A percentile compares a stretch with the other conserved stretches of the same genome.
Conservation (phyloP, 352 stramenopile genomes). For the Globisporangium okanoganense region DNA sequence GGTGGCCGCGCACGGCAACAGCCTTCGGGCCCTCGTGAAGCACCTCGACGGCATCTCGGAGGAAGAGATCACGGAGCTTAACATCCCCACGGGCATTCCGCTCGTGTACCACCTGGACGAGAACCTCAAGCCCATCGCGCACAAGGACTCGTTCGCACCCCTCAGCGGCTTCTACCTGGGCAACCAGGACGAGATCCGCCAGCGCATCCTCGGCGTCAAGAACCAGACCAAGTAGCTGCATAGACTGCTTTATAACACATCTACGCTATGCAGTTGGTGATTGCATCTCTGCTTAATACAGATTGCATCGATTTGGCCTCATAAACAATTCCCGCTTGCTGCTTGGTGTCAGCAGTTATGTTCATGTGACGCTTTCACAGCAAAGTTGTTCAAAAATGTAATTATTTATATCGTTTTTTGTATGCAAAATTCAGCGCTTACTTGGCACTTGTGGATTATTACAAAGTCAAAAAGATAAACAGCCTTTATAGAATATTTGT, state of each 20-base stretch:
- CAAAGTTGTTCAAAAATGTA: background rate
- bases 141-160: slow-evolving; percentile 84
- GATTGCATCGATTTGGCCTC: background rate
- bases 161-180: slow-evolving; percentile 83
- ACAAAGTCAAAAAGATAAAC: background rate
- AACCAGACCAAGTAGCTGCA: slow-evolving; percentile 95
- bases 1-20: slow-evolving; percentile 95
- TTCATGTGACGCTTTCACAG: background rate
- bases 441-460: background rate
- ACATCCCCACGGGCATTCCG: slow-evolving; percentile 91
- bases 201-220: slow-evolving; percentile 96
- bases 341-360: background rate
- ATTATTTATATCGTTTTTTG: background rate
- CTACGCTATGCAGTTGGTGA: background rate
- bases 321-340: background rate
- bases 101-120: slow-evolving; percentile 89
- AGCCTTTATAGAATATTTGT: background rate
- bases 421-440: background rate
- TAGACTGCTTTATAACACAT: background rate
- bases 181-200: slow-evolving; percentile 95
- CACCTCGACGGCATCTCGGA: slow-evolving; percentile 92
- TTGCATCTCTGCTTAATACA: background rate
- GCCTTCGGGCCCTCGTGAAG: slow-evolving; percentile 90
- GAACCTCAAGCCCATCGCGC: slow-evolving; percentile 77
- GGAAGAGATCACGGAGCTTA: slow-evolving; percentile 93